Base-by-base conservation (phyloP, 805 yeast species). In the Sugiyamaella americana region DNA sequence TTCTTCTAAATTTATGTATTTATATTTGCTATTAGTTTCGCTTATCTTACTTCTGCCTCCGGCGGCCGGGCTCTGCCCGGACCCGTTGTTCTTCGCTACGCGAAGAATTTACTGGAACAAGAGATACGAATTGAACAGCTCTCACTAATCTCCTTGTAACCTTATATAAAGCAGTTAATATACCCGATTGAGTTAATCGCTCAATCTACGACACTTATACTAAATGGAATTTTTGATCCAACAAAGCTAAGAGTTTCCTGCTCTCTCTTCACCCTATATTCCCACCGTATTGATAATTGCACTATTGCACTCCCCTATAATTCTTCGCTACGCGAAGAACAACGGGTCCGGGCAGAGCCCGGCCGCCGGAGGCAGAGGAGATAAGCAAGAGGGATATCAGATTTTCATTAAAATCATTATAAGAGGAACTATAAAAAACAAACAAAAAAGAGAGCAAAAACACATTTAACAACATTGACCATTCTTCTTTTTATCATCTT, bases 401-500 rank as follows among this genome's bases (percentile, higher is more conserved):
- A 29, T 13, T 29, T 29, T 29, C 13, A 29, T n/a, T 29, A 35
- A 19, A 35, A 13, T 5, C 41, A 17, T 18, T 5, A 38, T 5
- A 44, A n/a, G 6, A 41, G 23, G 8, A 22, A 11, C 3, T 26
- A 36, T 18, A 39, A 44, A 29, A 22, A 8, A 20, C 29, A 37
- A 38, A 13, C 16, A 22, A 4, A 42, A 20, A 5, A 36, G n/a
- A n/a, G n/a, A 37, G 20, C 32, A 47, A 22, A 40, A 20, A 44
- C n/a, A 34, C 37, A 40, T 18, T 36, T 55, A 56, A 38, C 60
- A 57, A 37, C 60, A 57, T 39, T 26, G 32, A 40, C 49, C 44
- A 13, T 48, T 37, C 52, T 48, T 54, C 32, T 47, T 30, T 63
- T 79, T 82, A 62, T 80, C 80, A 58, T 85, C 89, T 59, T 84